phyloP scores from a whole-genome alignment of 306 rosid species.

The Alnus rubra region DNA sequence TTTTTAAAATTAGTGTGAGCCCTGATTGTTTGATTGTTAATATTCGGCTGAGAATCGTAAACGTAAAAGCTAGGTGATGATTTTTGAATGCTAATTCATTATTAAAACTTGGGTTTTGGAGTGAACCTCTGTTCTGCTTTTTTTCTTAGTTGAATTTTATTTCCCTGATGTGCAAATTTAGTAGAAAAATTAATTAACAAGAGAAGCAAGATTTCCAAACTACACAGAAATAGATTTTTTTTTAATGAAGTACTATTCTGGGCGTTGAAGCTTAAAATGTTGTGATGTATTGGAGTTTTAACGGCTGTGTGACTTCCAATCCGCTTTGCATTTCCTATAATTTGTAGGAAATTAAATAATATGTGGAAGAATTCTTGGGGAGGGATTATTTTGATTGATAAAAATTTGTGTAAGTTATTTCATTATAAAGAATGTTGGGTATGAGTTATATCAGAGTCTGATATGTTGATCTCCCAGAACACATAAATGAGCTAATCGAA shows the following conservation, averaged over 20 bases:
- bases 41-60: background rate
- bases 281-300: background rate
- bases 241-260: background rate
- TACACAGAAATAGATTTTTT: background rate
- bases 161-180: background rate
- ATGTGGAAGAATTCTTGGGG: background rate
- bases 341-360: background rate
- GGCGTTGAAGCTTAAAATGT: too few relatives aligned
- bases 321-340: background rate
- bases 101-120: background rate
- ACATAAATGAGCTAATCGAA: constrained; percentile 62
- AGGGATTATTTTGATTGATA: background rate
- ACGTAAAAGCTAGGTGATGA: background rate
- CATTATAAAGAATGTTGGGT: background rate
- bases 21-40: background rate
- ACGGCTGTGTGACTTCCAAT: background rate
- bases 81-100: background rate
- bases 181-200: background rate
- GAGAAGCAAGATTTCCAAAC: background rate
- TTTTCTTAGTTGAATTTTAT: background rate
- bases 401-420: background rate
- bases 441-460: background rate
- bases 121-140: background rate
- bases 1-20: background rate
- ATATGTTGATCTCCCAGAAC: constrained; percentile 41